These are phyloP conservation scores for Yamadazyma paraphyllophila DNA, from an alignment of 805 yeast species.

Conservation along the genomic window DNA sequence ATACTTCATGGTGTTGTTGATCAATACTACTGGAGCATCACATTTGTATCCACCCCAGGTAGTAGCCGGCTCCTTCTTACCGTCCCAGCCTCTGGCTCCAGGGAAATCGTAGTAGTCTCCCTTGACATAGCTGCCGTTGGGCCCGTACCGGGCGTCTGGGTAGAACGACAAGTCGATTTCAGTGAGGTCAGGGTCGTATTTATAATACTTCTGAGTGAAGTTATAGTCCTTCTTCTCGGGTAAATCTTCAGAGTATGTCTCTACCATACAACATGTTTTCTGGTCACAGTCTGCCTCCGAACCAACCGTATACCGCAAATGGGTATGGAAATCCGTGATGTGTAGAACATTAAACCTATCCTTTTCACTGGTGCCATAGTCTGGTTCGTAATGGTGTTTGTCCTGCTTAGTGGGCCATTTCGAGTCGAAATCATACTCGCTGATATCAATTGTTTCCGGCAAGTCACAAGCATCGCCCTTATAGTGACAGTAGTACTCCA, in stretches of 20 bases:
- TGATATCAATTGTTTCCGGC: conserved; percentile 52
- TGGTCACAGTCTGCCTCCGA: conserved; percentile 55
- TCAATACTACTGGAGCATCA: conserved; percentile 64
- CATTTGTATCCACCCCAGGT: conserved; percentile 62
- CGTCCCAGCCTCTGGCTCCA: conserved; percentile 18
- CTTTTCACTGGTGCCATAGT: conserved; percentile 18
- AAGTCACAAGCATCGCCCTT: conserved; percentile 46
- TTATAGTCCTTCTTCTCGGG: conserved; percentile 22
- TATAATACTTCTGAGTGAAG: conserved; percentile 27
- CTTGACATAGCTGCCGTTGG: conserved; percentile 21
- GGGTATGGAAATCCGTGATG: conserved; percentile 63
- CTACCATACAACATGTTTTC: conserved; percentile 61
- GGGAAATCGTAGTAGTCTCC: conserved; percentile 37
- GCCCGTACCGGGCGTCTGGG: conserved; percentile 28
- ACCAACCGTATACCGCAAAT: conserved; percentile 52
- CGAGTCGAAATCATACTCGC: conserved; percentile 27
- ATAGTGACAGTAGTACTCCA: conserved; percentile 55
- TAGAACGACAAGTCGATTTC: conserved; percentile 15
- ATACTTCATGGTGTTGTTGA: conserved; percentile 53
- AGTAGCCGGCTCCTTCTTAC: conserved; percentile 47
- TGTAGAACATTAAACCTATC: conserved; percentile 60
- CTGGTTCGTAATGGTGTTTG: conserved; percentile 25
- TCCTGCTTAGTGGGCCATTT: conserved; percentile 38
- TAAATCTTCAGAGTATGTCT: conserved; percentile 36
- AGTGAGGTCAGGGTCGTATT: background rate